phyloP scores from a whole-genome alignment of 2,329 filamentous ascomycete genomes.

The Cytospora schulzeri region DNA sequence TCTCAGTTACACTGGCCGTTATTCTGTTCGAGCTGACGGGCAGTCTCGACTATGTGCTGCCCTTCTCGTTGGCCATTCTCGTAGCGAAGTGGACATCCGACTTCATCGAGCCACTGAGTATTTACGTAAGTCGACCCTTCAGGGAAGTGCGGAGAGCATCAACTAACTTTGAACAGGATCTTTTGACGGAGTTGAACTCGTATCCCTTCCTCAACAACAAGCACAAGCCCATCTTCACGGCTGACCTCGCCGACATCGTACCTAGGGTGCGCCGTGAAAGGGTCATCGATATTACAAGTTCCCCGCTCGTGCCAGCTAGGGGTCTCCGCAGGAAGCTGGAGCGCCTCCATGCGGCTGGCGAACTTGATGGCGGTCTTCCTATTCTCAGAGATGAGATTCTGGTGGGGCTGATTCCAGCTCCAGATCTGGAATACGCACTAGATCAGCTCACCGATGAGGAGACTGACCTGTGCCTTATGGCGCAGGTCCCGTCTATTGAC shows the following conservation, averaged over 20 bases:
- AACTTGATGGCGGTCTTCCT: conserved; percentile 88
- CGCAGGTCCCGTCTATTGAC: conserved; percentile 62
- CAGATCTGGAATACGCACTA: conserved; percentile 89
- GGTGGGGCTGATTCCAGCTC: conserved; percentile 88
- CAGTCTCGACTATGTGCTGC: conserved; percentile 90
- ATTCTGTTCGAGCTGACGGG: conserved; percentile 96
- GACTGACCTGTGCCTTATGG: conserved; percentile 79
- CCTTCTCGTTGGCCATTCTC: conserved; percentile 88
- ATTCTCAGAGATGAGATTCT: conserved; percentile 79
- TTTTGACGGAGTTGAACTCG: conserved; percentile 94
- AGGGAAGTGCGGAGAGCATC: not conserved
- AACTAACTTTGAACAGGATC: conserved; percentile 57
- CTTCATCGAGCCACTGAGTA: conserved; percentile 89
- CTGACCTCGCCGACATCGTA: conserved; percentile 84
- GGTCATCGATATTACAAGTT: conserved; percentile 85
- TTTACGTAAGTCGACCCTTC: conserved; percentile 65
- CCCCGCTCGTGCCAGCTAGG: conserved; percentile 75
- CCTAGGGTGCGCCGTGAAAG: conserved; percentile 73
- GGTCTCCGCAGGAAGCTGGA: conserved; percentile 81
- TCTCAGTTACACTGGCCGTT: conserved; percentile 91
- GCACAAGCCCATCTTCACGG: conserved; percentile 86
- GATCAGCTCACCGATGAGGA: conserved; percentile 80
- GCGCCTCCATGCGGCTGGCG: conserved; percentile 78
- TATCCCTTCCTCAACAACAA: conserved; percentile 99
- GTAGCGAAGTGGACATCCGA: conserved; percentile 99